Base-by-base conservation (phyloP, 2,329 filamentous ascomycete genomes). In the Cordyceps farinosa region DNA sequence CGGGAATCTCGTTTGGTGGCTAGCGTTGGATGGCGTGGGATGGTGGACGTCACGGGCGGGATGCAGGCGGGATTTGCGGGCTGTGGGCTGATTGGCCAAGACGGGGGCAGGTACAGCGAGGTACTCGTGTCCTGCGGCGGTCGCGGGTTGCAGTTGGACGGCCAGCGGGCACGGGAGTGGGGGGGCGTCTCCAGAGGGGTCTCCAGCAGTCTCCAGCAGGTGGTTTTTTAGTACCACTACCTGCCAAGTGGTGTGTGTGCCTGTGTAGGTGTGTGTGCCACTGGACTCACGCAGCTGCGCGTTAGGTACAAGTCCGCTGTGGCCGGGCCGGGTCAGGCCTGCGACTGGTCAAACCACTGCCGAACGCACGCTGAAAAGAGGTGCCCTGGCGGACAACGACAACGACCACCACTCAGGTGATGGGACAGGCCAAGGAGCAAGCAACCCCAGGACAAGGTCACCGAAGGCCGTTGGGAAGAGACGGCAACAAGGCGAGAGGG, bases 41-140 rank as follows among this genome's bases (percentile, higher is more conserved):
- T 60, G 57, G 30, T 61, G 48, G 48, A 61, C 48, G 58, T 61
- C 58, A 61, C 58, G 44, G 47, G 58, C 58, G 47, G 27, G 47
- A n/a, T 52, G 27, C 27, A 53, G 36, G 48, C 57, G 48, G 38
- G 48, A 36, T 53, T 45, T 44, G 48, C 58, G 58, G 58, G 58
- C 47, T 53, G 58, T 11, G 17, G 34, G 7, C 10, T 45, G 38
- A 53, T 61, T 52, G 58, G 58, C 29, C 29, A 6, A 17, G 29
- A 48, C 8, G 36, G 27, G 36, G 29, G 30, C 11, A 30, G 29
- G 57, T 60, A 60, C 47, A 59, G 22, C 11, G 56, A 51, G 34
- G 45, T 59, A 50, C 45, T 40, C 36, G 27, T 15, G 47, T 47
- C 36, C 17, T n/a, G 34, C 22, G 52, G 52, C 30, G 15, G 48